phyloP scores from a whole-genome alignment of 169 alveolate species.

The Plasmodium ovale region DNA sequence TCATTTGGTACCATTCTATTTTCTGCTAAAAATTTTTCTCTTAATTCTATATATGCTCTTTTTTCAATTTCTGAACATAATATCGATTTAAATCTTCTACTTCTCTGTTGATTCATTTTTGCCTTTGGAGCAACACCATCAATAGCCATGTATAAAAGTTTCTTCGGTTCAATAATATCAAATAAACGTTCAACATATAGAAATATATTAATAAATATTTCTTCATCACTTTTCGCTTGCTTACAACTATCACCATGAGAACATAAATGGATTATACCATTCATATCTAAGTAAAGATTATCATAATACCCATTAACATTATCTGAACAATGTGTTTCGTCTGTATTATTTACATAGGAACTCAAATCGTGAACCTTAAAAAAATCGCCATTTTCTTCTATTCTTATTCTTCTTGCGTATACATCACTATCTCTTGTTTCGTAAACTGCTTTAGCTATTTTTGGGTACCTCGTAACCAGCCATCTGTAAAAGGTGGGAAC shows the following conservation, averaged over 20 bases:
- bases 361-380: conserved; percentile 80
- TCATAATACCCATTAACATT: conserved; percentile 95
- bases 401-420: conserved; percentile 79
- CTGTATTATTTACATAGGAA: conserved; percentile 79
- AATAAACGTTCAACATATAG: conserved; percentile 94
- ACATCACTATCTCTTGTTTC: conserved; percentile 87
- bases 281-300: conserved; percentile 98
- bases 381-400: conserved; percentile 75
- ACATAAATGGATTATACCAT: conserved; percentile 99
- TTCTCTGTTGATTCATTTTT: conserved; percentile 99
- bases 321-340: conserved; percentile 75
- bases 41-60: conserved; percentile 77
- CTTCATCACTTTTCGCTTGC: conserved; percentile 93
- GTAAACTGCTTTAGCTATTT: conserved; percentile 87
- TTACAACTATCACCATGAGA: conserved; percentile 93
- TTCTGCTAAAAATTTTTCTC: conserved; percentile 78
- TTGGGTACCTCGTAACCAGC: conserved; percentile 97
- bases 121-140: conserved; percentile 99
- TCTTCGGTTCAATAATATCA: conserved; percentile 95
- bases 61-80: conserved; percentile 74
- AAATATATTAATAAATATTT: conserved; percentile 94
- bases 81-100: conserved; percentile 94
- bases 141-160: conserved; percentile 95
- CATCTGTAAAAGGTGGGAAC: conserved; percentile 99
- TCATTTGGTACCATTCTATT: conserved; percentile 75